phyloP scores from a whole-genome alignment of 768 basidiomycete species.

The Guyanaporus albipodus region DNA sequence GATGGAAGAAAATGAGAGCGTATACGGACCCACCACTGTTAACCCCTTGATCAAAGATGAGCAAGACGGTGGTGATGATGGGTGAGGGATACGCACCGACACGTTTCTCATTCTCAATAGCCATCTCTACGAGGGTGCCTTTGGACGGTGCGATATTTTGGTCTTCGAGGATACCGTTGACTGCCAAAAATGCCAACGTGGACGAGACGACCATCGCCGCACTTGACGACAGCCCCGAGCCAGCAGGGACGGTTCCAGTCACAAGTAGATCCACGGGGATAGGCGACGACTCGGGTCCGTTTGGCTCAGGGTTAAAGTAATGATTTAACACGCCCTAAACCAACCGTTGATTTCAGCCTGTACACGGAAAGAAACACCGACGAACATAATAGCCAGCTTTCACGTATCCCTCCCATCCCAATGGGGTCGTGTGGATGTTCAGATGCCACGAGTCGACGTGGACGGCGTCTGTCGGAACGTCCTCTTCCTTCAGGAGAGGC shows the following conservation, averaged over 20 bases:
- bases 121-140: slow-evolving; percentile 70
- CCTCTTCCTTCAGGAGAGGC: slow-evolving; percentile 27
- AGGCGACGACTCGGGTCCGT: slow-evolving; percentile 32
- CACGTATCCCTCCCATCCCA: slow-evolving; percentile 85
- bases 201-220: slow-evolving; percentile 90
- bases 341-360: not conserved
- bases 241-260: slow-evolving; percentile 80
- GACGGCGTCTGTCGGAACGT: slow-evolving; percentile 32
- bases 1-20: not conserved
- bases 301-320: slow-evolving; percentile 41
- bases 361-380: slow-evolving; percentile 1
- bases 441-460: slow-evolving; percentile 61
- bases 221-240: slow-evolving; percentile 83
- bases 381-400: slow-evolving; percentile 81
- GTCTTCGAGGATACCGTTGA: slow-evolving; percentile 59
- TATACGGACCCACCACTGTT: slow-evolving; percentile 70
- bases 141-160: slow-evolving; percentile 38
- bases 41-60: slow-evolving; percentile 41
- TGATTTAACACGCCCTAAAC: slow-evolving; percentile 62
- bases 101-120: slow-evolving; percentile 81
- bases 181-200: slow-evolving; percentile 73
- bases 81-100: slow-evolving; percentile 46
- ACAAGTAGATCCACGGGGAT: slow-evolving; percentile 70
- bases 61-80: not conserved
- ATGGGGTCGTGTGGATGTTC: slow-evolving; percentile 57